phyloP scores from a whole-genome alignment of 2,329 filamentous ascomycete species.

The Colletotrichum gloeosporioides region DNA sequence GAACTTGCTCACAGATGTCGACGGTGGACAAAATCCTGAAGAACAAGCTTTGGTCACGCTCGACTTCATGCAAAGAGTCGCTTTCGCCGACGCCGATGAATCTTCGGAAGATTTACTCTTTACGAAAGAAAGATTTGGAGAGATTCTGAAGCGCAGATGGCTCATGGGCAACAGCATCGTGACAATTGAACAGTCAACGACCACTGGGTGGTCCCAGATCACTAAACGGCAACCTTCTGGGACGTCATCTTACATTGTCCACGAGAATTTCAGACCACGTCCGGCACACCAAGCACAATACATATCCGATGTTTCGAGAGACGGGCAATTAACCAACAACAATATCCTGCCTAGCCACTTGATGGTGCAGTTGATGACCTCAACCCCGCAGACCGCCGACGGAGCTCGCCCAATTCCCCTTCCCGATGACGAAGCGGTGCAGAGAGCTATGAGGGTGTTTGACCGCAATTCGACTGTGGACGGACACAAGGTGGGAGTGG shows the following conservation, averaged over 20 bases:
- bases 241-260: conserved; percentile 63
- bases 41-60: conserved; percentile 94
- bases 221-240: conserved; percentile 76
- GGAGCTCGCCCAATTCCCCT: conserved; percentile 76
- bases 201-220: conserved; percentile 72
- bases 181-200: conserved; percentile 73
- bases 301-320: conserved; percentile 52
- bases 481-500: conserved; percentile 92
- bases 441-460: conserved; percentile 79
- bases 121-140: conserved; percentile 66
- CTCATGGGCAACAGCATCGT: conserved; percentile 76
- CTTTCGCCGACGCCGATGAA: conserved; percentile 85
- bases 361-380: conserved; percentile 71
- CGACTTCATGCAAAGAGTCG: conserved; percentile 91
- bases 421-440: conserved; percentile 71
- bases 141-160: conserved; percentile 72
- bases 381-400: conserved; percentile 63
- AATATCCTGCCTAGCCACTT: conserved; percentile 76
- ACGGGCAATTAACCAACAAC: conserved; percentile 59
- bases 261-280: conserved; percentile 63
- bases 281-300: conserved; percentile 61
- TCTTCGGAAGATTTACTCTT: conserved; percentile 72
- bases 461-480: conserved; percentile 91
- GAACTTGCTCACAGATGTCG: conserved; percentile 80
- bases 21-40: conserved; percentile 78